Percentiles rank a stretch among this genome's conserved stretches.
phyloP scores from a whole-genome alignment of 2,329 filamentous ascomycete species.

The Xylariaceae sp. region DNA sequence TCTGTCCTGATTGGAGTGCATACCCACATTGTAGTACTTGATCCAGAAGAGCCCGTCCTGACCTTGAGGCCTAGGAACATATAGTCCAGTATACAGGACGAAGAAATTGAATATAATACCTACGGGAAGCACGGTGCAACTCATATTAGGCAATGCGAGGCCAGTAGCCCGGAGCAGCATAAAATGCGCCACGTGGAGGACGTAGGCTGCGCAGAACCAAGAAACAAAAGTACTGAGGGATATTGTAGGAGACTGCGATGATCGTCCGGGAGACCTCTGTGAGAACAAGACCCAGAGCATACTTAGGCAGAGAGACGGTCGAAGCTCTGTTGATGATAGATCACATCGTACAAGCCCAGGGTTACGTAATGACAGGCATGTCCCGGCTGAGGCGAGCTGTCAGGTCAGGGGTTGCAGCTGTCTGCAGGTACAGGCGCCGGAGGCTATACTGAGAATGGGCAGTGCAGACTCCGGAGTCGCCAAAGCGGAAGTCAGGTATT shows the following conservation, averaged over 20 bases:
- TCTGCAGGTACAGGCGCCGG: too few species aligned
- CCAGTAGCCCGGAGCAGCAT: conserved; percentile 64
- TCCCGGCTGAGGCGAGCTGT: too few species aligned
- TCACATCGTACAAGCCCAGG: too few species aligned
- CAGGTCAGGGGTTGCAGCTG: too few species aligned
- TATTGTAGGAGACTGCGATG: conserved; percentile 33
- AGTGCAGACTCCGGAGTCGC: too few species aligned
- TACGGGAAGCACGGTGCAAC: conserved; percentile 33
- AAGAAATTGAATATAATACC: conserved; percentile 42
- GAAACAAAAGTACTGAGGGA: conserved; percentile 54
- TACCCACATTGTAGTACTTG: conserved; percentile 48
- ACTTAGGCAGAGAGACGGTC: neutral
- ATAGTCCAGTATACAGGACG: conserved; percentile 45
- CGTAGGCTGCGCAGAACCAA: conserved; percentile 57
- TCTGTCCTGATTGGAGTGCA: too few species aligned
- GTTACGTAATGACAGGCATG: too few species aligned
- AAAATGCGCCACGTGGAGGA: conserved; percentile 54
- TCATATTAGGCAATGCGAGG: conserved; percentile 50
- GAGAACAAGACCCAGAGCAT: conserved; percentile 14
- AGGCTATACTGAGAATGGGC: too few species aligned
- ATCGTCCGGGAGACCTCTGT: conserved; percentile 38
- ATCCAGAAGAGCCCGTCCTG: conserved; percentile 62
- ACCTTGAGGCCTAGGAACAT: conserved; percentile 41
- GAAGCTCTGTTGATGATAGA: too few species aligned
- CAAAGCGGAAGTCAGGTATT: too few species aligned